phyloP scores from a whole-genome alignment of 805 yeast genomes.

The Starmerella bombicola region DNA sequence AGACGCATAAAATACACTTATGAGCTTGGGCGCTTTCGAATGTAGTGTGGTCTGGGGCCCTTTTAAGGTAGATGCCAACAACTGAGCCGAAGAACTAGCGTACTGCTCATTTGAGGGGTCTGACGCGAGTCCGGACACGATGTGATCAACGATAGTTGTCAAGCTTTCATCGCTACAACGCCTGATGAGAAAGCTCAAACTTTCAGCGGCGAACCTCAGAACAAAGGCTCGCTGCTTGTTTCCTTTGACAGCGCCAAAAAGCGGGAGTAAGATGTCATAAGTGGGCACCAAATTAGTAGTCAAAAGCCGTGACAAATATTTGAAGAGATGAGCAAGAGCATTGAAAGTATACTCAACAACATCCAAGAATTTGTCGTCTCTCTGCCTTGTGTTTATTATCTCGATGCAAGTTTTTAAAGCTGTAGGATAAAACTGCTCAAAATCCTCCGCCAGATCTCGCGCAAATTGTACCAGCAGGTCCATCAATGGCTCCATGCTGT shows the following conservation, averaged over 20 bases:
- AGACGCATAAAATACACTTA: constrained; percentile 25
- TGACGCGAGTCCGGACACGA: constrained; percentile 26
- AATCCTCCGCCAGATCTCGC: constrained; percentile 88
- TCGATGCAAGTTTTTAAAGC: constrained; percentile 41
- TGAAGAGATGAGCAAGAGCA: constrained; percentile 76
- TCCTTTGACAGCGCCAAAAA: constrained; percentile 38
- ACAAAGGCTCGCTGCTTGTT: constrained; percentile 37
- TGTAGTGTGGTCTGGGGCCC: constrained; percentile 63
- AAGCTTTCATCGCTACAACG: constrained; percentile 45
- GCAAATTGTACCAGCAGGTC: constrained; percentile 76
- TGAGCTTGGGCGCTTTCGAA: constrained; percentile 48
- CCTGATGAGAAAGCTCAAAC: constrained; percentile 69
- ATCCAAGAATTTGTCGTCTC: constrained; percentile 41
- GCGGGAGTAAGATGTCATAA: constrained; percentile 48
- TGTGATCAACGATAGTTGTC: constrained; percentile 34
- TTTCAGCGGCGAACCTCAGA: constrained; percentile 78
- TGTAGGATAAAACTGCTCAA: constrained; percentile 51
- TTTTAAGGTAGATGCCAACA: constrained; percentile 62
- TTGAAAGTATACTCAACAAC: constrained; percentile 75
- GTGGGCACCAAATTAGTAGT: constrained; percentile 57
- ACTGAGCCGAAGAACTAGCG: constrained; percentile 43
- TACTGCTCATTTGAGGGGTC: constrained; percentile 37
- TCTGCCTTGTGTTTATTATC: constrained; percentile 30
- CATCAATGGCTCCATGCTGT: constrained; percentile 66
- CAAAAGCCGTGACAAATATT: constrained; percentile 59